These are phyloP conservation scores for Podospora conica DNA, from an alignment of 495 filamentous ascomycete species.

Conservation along the genomic window DNA sequence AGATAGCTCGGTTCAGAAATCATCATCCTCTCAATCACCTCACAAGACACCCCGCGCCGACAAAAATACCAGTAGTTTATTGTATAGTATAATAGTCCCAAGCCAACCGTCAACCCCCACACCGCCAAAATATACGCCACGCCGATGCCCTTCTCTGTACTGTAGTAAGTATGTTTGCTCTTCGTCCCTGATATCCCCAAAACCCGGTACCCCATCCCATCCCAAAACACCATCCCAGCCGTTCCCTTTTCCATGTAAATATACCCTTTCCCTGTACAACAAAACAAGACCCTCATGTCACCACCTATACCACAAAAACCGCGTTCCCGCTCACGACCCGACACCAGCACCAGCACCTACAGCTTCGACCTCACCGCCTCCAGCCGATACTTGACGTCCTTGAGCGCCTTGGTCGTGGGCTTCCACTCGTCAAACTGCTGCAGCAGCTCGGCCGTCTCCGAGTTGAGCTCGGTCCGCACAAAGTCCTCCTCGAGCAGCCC, in stretches of 20 bases:
- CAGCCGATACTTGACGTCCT: conserved; percentile 91
- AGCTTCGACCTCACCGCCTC: conserved; percentile 87
- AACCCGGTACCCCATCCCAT: background rate
- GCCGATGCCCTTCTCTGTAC: background rate
- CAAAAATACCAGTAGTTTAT: background rate
- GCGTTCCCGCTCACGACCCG: background rate
- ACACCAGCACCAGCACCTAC: conserved; percentile 26
- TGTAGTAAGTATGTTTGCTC: background rate
- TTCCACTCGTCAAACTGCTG: conserved; percentile 92
- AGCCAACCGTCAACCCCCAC: background rate
- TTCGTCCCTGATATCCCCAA: background rate
- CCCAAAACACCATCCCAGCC: background rate
- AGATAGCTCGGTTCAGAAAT: too few relatives aligned
- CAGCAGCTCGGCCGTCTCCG: conserved; percentile 73
- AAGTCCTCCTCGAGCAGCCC: conserved; percentile 88
- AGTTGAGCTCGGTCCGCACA: conserved; percentile 69
- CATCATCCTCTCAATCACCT: too few relatives aligned
- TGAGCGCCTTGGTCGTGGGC: conserved; percentile 78
- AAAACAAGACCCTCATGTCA: background rate
- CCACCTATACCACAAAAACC: background rate
- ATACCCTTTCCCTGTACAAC: background rate
- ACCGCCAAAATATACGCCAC: background rate
- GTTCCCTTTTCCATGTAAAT: background rate
- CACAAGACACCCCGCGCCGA: background rate
- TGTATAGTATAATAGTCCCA: background rate